Percentiles rank a stretch among this genome's conserved stretches.
phyloP scores from a whole-genome alignment of 75 land plant genomes.

The Cryptomeria japonica region DNA sequence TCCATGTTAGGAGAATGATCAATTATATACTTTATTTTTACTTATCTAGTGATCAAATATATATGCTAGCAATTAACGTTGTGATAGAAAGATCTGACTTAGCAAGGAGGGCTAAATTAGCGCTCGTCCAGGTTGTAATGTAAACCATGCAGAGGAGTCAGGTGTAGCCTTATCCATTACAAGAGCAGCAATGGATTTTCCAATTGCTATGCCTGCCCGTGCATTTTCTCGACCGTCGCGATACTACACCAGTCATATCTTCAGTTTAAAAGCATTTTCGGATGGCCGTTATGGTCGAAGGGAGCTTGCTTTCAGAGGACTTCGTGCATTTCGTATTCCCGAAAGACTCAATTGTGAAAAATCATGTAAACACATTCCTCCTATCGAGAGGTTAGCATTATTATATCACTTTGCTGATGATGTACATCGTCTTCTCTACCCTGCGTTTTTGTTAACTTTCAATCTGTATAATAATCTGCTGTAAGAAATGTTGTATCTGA shows the following conservation, averaged over 20 bases:
- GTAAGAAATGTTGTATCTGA: neutral
- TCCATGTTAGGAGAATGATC: no score
- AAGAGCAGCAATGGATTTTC: neutral
- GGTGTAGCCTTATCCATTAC: neutral
- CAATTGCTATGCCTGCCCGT: neutral
- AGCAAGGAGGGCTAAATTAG: no score
- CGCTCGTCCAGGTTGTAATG: no score
- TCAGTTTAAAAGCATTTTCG: neutral
- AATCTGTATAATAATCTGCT: neutral
- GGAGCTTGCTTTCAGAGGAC: conserved; percentile 4
- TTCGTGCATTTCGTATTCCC: neutral
- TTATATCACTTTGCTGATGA: neutral
- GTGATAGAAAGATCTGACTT: no score
- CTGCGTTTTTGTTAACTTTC: neutral
- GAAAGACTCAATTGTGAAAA: neutral
- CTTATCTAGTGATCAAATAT: no score
- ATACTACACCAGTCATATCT: neutral
- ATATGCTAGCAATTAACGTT: no score
- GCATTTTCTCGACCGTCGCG: neutral
- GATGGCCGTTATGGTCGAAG: neutral
- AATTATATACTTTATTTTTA: no score
- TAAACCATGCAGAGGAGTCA: neutral
- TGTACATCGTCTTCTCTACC: neutral
- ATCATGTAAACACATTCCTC: neutral
- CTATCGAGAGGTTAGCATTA: neutral